Evolutionary conservation across 1,139 yeast species (phyloP), one percentile per base, ranked within the genome.

Genomic region (Sugiyamaella grinbergsii): DNA sequence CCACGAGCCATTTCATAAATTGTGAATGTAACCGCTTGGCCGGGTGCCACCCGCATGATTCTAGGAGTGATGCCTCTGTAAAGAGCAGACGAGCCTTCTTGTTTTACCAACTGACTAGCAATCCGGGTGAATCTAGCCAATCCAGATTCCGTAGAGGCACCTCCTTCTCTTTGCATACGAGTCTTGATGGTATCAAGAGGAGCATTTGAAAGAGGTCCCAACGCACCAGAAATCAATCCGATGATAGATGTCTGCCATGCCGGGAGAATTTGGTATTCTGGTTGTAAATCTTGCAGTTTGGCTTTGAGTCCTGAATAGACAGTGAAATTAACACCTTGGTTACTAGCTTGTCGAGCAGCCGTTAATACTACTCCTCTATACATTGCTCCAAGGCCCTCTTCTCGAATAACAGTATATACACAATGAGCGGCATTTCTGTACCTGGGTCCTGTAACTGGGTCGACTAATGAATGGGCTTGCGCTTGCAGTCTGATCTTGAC

Each of bases 41-140:
- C 98, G 20, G 98, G 98, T 15, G 98, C 98, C 52, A 93, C 98
- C 74, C 98, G 85, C 95, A 93, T 90, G 62, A 93, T 93, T 77
- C 98, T 85, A 63, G 98, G 98, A 36, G 97, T 90, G 67, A 93
- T 93, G 74, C 98, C 98, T 72, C 91, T 88, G 76, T 93, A 91
- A 63, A 90, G 79, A 16, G 96, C 96, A 55, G 78, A 77, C 58
- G 83, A 72, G 60, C 97, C 98, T 71, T 91, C 96, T 74, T 89
- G 96, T 67, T 82, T 84, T 61, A 91, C 74, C 69, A 93, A 79
- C 66, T 84, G 93, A 51, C 75, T 75, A 56, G 95, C 91, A 62
- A 93, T 91, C 68, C 93, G 80, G 47, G 78, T 73, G 62, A 93
- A 90, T 72, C 96, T 81, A 42, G 80, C 81, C 63, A 85, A 62